phyloP scores from a whole-genome alignment of 495 filamentous ascomycete genomes.

The Xylaria flabelliformis region DNA sequence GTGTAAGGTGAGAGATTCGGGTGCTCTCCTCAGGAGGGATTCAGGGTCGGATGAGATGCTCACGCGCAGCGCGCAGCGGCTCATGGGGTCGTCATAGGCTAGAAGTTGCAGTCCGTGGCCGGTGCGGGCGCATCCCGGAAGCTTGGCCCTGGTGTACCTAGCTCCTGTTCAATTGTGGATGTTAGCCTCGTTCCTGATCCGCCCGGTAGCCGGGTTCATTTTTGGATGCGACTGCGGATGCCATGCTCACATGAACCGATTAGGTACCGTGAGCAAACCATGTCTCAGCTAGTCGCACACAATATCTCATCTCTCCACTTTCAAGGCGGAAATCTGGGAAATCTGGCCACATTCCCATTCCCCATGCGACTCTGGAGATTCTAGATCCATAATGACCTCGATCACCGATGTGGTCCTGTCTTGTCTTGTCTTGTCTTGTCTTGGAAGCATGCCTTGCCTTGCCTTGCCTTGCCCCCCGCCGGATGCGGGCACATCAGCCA shows the following conservation, averaged over 20 bases:
- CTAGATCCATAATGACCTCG: background rate
- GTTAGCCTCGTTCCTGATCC: background rate
- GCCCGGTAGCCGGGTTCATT: background rate
- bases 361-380: background rate
- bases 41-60: conserved; percentile 18
- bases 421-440: background rate
- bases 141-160: background rate
- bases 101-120: background rate
- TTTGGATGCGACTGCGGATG: background rate
- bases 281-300: conserved; percentile 3
- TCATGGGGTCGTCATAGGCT: background rate
- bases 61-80: conserved; percentile 8
- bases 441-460: background rate
- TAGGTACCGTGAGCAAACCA: conserved; percentile 1
- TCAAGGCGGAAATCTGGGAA: background rate
- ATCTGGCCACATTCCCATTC: background rate
- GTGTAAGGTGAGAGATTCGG: conserved; percentile 1
- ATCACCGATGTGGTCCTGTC: background rate
- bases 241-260: conserved; percentile 3
- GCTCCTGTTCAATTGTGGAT: background rate
- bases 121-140: background rate
- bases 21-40: conserved; percentile 2
- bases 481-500: background rate
- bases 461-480: background rate
- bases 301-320: background rate